phyloP scores from a whole-genome alignment of 2,329 filamentous ascomycete genomes.

The Colletotrichum sp. region DNA sequence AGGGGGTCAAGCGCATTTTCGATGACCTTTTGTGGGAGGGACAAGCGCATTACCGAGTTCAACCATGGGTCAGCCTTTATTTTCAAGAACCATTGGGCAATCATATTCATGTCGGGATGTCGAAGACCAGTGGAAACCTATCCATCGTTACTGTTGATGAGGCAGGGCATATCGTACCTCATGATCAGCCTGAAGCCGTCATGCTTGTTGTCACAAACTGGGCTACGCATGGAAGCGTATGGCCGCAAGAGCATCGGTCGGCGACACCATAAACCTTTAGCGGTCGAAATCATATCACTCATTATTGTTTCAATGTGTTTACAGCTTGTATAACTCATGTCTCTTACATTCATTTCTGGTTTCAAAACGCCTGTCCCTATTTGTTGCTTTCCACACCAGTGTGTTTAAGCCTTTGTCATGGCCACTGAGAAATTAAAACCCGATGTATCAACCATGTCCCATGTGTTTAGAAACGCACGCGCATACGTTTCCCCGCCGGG shows the following conservation, averaged over 20 bases:
- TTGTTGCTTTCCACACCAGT: neutral
- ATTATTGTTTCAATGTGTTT: neutral
- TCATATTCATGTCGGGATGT: neutral
- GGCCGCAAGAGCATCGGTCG: neutral
- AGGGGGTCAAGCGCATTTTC: neutral
- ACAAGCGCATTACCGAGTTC: neutral
- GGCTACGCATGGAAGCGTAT: neutral
- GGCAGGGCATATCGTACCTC: neutral
- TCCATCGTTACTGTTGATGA: neutral
- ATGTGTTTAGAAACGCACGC: neutral
- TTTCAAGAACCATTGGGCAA: neutral
- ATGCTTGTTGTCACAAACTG: neutral
- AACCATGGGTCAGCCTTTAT: neutral
- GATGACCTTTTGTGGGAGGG: neutral
- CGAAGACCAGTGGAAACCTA: neutral
- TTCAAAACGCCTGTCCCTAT: neutral
- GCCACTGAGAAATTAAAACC: neutral
- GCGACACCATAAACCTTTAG: neutral
- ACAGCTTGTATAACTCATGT: neutral
- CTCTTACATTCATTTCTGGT: neutral
- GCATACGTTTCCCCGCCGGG: neutral
- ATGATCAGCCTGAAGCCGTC: neutral
- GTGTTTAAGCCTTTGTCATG: neutral
- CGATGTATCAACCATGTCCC: too few relatives aligned
- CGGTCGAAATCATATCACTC: neutral